Evolutionary conservation across 2,329 filamentous ascomycete species (phyloP), one percentile per base, ranked within the genome.

Genomic region (Microdochium bolleyi): DNA sequence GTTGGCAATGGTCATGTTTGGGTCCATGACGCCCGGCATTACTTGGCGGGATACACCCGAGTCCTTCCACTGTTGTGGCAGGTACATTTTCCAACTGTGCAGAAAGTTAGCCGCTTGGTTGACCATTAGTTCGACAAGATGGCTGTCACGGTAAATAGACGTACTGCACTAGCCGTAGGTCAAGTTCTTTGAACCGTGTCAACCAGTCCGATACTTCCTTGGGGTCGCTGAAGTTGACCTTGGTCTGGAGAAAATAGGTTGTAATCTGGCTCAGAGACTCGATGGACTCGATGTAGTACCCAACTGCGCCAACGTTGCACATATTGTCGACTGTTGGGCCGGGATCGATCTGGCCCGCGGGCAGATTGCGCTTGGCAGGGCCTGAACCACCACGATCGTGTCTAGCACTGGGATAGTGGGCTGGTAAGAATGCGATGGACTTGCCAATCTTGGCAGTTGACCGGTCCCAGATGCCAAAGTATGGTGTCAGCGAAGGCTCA

Each of bases 1-100:
- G 55, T 74, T 71, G 0, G 71, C 70, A 2, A 73, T 57, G 0
- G 70, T 71, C 13, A 73, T 60, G 50, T 76, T 76, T 3, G 73
- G 72, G 52, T 76, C 73, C 64, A 76, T 70, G 10, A 61, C 62
- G 16, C 62, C 61, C 49, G 34, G 34, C 34, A 38, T 38, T 14
- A 72, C 67, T 9, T 58, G 58, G 48, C 74, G 72, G 2, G 72
- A 57, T 7, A 69, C 71, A 24, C 72, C 70, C 1, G 67, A 65
- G 24, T 68, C 66, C 2, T 64, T 59, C 73, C 73, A 76, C 51
- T 67, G 66, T 48, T 68, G 66, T 0, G 73, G 73, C 0, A 76
- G 62, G 49, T 73, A 72, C 41, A 74, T 63, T 53, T 75, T 74
- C 73, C 73, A 75, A 49, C 70, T 71, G 24, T 4, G 16, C 27